Percentiles rank a stretch among this genome's conserved stretches.
phyloP scores from a whole-genome alignment of 345 rosid genomes.

The Brassica rapa region DNA sequence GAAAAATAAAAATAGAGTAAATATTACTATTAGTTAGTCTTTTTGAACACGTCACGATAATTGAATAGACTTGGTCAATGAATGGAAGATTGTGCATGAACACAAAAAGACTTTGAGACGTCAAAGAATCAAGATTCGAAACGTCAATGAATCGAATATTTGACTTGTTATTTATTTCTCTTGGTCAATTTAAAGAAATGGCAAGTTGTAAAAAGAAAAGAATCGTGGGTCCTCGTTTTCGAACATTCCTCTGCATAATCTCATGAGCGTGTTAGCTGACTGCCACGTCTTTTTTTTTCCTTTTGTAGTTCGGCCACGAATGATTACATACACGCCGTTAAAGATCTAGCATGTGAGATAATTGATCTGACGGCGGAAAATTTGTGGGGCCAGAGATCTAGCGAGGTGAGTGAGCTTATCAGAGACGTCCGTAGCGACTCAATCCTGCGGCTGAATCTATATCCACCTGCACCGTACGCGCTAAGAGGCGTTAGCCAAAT shows the following conservation, averaged over 20 bases:
- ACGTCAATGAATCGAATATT: constrained; percentile 5
- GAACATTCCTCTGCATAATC: constrained; percentile 36
- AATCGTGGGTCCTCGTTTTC: constrained; percentile 26
- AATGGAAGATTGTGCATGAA: constrained; percentile 29
- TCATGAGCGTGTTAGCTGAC: neutral
- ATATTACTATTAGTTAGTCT: neutral
- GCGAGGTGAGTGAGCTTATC: constrained; percentile 62
- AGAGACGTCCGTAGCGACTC: constrained; percentile 78
- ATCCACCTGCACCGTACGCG: constrained; percentile 55
- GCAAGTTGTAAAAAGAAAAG: constrained; percentile 6
- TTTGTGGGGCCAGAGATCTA: constrained; percentile 52
- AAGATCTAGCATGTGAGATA: constrained; percentile 67
- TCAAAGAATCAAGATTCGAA: constrained; percentile 34
- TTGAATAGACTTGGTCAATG: constrained; percentile 23
- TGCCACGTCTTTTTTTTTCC: constrained; percentile 23
- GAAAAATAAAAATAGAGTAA: neutral
- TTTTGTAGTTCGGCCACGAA: constrained; percentile 61
- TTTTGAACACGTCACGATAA: neutral
- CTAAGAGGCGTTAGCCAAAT: constrained; percentile 38
- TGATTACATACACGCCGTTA: constrained; percentile 61
- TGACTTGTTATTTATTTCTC: constrained; percentile 3
- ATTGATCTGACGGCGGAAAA: constrained; percentile 81
- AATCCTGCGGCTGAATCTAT: constrained; percentile 71
- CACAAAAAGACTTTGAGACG: constrained; percentile 28
- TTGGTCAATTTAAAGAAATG: neutral